Conservation (phyloP, 2,329 filamentous ascomycete genomes). For the Mycosphaerella arachidis region DNA sequence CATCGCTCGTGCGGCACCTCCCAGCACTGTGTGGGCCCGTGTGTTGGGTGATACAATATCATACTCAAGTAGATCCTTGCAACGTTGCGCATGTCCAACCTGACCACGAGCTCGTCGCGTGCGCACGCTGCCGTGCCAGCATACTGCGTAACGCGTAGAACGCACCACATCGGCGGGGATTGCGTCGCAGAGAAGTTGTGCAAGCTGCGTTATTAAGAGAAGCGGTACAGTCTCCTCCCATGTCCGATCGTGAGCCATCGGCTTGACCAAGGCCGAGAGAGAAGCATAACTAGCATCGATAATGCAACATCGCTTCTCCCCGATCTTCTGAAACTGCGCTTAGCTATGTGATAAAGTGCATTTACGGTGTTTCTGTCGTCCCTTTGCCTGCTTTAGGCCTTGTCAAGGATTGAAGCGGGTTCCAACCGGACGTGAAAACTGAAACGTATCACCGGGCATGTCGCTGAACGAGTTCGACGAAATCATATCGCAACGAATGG, state of each 20-base stretch:
- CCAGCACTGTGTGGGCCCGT: neutral
- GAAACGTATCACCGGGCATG: no score
- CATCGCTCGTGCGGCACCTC: neutral
- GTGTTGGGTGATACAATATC: neutral
- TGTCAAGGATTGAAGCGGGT: no score
- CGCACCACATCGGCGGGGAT: neutral
- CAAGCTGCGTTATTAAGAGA: neutral
- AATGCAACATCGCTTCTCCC: no score
- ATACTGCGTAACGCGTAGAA: neutral
- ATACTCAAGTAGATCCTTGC: neutral
- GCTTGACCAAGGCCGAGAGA: no score
- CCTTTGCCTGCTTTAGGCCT: no score
- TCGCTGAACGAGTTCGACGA: neutral
- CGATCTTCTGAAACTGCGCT: no score
- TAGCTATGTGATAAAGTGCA: no score
- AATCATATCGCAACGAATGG: neutral
- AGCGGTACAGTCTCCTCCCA: neutral
- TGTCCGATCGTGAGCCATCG: no score
- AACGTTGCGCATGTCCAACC: neutral
- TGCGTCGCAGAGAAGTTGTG: neutral
- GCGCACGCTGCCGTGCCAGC: neutral
- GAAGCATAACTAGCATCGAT: no score
- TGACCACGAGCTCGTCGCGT: slow-evolving; percentile 3
- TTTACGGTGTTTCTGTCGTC: no score
- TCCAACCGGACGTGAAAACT: no score